Base-by-base conservation (phyloP, 2,329 filamentous ascomycete genomes). In the Colletotrichum theobromicola region DNA sequence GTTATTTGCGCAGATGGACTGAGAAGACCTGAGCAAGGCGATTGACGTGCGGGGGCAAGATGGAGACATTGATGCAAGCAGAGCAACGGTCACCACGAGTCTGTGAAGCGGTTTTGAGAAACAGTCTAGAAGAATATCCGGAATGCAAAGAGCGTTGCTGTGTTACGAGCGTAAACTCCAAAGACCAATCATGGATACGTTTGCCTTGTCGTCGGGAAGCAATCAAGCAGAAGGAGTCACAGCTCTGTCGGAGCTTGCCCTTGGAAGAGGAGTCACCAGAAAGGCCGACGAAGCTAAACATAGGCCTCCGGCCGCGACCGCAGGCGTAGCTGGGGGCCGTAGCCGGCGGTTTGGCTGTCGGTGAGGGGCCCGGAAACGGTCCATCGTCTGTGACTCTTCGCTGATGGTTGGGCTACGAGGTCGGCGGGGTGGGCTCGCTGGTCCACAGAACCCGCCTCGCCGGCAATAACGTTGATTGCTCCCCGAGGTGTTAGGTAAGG, bases 391-490 rank as follows among this genome's bases (percentile, higher is more conserved):
- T 67, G 72, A 72, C 68, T 75, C 68, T 63, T 60, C 30, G 46
- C 34, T 63, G 55, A 35, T 28, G 63, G 67, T 61, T 67, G 65
- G 63, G 30, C 68, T 60, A 67, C 72, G 57, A 75, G 37, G 63
- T 72, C 68, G 57, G 63, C 58, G 32, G 34, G 62, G 57, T 75
- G 63, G 72, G 24, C 18, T 55, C 21, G 24, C 28, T 28, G 62
- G 26, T 46, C 72, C 72, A 72, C 68, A 71, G 62, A 67, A 65
- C 35, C 67, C 67, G 71, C 67, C 67, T 70, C 72, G 68, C 62
- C 72, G 55, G 68, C 72, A 74, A 74, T 74, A 74, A 72, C 62
- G 72, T 58, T 72, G 72, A 72, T 72, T 72, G 63, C 72, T 75
- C 67, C 69, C 55, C 69, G 57, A 72, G 35, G 46, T 75, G 63